Evolutionary conservation across 352 stramenopile species (phyloP), one percentile per base, ranked within the genome.

Genomic region (Phytophthora vignae): DNA sequence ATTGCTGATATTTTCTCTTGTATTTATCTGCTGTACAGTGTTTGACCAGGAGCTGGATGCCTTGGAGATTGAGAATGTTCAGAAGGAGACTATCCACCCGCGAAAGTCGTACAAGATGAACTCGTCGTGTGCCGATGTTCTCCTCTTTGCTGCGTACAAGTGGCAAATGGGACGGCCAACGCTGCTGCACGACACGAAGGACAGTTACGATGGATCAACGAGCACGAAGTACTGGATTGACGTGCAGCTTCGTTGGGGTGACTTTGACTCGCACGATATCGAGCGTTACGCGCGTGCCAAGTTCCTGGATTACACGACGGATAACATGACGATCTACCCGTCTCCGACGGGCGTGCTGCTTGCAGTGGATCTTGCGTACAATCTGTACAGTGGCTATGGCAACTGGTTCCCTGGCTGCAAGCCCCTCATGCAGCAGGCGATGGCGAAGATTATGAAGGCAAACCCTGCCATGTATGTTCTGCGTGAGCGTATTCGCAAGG

Each of bases 71-170:
- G 97, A 99, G 74, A 99, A 98, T 76, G 98, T 99, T 15, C 98
- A 99, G 79, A 99, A 99, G 80, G 98, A 99, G 81, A 99, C 98
- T 4, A 99, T 99, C 60, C 98, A 99, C 79, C 98, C 98, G 46
- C 87, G 98, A 54, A 99, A 99, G 83, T 99, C 95, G 36, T 99
- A 99, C 90, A 99, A 99, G 86, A 99, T 99, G 98, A 99, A 99
- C 85, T 99, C 95, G 63, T 99, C 97, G 52, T 99, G 97, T 78
- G 98, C 98, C 22, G 98, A 99, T 87, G 92, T 99, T 59, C 85
- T 99, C 49, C 85, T 99, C 9, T 99, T 99, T 69, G 98, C 98
- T 9, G 95, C 98, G 12, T 99, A 99, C 88, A 99, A 99, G 86
- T 99, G 98, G 98, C 91, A 97, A 60, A 94, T 95, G 75, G 88